Percentiles rank a stretch among this genome's conserved stretches.
phyloP scores from a whole-genome alignment of 2,329 filamentous ascomycete genomes.

The Ophiostoma perfectum region DNA sequence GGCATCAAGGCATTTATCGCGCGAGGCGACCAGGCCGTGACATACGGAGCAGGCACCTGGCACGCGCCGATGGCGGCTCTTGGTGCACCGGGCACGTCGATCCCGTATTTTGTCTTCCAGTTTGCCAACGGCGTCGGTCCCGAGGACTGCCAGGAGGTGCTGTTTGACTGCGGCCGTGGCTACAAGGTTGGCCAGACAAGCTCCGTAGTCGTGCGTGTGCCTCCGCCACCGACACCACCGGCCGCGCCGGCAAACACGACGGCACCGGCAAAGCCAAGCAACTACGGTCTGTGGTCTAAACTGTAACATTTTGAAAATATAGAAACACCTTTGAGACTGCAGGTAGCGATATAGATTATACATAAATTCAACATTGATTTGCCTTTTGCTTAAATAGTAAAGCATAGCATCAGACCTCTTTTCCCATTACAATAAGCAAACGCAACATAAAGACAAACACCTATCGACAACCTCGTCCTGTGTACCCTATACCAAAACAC shows the following conservation, averaged over 20 bases:
- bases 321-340: no score
- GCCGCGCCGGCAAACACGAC: background rate
- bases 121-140: conserved; percentile 73
- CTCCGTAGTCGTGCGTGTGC: conserved; percentile 19
- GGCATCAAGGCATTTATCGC: conserved; percentile 73
- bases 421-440: no score
- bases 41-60: conserved; percentile 87
- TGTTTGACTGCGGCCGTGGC: conserved; percentile 29
- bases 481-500: no score
- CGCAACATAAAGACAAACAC: no score
- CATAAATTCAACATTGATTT: no score
- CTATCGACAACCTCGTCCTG: no score
- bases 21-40: conserved; percentile 73
- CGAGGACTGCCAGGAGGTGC: conserved; percentile 86
- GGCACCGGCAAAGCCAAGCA: background rate
- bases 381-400: no score
- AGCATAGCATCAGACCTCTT: no score
- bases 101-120: conserved; percentile 88
- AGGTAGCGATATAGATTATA: no score
- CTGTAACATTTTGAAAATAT: background rate
- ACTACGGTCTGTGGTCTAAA: conserved; percentile 17
- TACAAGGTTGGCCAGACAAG: conserved; percentile 13
- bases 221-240: background rate
- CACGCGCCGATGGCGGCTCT: conserved; percentile 94
- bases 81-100: conserved; percentile 49